Evolutionary conservation across 441 rosid species (phyloP).

Genomic region (Brassica balearica): DNA sequence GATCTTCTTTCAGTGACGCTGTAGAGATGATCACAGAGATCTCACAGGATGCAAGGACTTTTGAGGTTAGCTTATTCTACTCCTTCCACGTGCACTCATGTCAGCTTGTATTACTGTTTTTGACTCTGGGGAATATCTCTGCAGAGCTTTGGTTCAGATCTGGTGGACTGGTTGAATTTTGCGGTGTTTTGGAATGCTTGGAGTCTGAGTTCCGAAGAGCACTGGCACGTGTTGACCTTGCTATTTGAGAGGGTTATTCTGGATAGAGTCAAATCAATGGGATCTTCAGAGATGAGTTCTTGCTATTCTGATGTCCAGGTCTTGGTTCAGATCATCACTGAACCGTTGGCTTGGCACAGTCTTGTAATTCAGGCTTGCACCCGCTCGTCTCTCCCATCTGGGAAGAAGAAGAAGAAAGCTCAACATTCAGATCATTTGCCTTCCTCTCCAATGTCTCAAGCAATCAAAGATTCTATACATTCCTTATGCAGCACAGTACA

Average conservation of each 20-base stretch:
- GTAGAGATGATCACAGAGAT: conserved; percentile 62
- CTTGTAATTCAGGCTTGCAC: conserved; percentile 78
- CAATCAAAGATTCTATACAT: conserved; percentile 60
- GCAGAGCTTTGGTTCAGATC: conserved; percentile 83
- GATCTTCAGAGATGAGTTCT: conserved; percentile 51
- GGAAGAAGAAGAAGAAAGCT: conserved; percentile 94
- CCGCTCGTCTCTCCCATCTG: conserved; percentile 79
- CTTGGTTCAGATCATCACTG: conserved; percentile 75
- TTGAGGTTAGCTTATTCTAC: conserved; percentile 56
- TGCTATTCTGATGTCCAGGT: conserved; percentile 57
- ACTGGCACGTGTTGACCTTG: conserved; percentile 61
- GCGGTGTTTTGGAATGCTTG: conserved; percentile 85
- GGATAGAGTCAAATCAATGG: conserved; percentile 59
- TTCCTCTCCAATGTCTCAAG: conserved; percentile 49
- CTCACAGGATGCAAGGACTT: conserved; percentile 62
- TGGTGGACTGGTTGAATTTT: conserved; percentile 86
- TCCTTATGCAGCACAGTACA: conserved; percentile 53
- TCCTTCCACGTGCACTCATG: conserved; percentile 18
- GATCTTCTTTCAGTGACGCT: conserved; percentile 74
- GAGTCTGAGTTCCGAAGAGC: conserved; percentile 73
- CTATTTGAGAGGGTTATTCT: conserved; percentile 60
- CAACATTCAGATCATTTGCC: conserved; percentile 57
- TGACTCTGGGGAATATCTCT: conserved; percentile 25
- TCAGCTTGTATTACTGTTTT: conserved; percentile 1
- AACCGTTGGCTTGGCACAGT: conserved; percentile 93